phyloP scores from a whole-genome alignment of 2,329 filamentous ascomycete species.

The Diplodia sapinea region DNA sequence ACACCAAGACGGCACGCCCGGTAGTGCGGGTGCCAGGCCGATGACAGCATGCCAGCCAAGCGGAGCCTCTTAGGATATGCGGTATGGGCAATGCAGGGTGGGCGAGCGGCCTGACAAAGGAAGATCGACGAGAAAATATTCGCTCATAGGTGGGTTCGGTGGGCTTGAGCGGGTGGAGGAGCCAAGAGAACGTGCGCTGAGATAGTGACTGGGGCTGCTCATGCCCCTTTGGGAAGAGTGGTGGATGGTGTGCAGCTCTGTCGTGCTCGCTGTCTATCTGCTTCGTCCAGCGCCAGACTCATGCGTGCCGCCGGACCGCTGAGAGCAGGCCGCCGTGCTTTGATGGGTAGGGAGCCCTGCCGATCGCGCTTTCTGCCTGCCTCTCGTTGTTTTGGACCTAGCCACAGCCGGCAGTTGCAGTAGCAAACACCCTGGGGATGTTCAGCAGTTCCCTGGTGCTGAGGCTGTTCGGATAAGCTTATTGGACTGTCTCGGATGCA shows the following conservation, averaged over 20 bases:
- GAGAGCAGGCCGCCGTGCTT: neutral
- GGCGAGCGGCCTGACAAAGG: conserved; percentile 14
- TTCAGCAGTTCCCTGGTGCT: neutral
- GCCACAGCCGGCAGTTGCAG: conserved; percentile 5
- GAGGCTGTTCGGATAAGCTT: conserved; percentile 25
- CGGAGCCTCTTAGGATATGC: conserved; percentile 15
- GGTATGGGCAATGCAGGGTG: conserved; percentile 10
- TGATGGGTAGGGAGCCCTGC: conserved; percentile 10
- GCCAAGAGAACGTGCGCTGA: conserved; percentile 21
- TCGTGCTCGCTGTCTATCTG: neutral
- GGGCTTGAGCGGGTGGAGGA: conserved; percentile 19
- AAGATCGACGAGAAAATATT: conserved; percentile 23
- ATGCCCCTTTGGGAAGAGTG: conserved; percentile 19
- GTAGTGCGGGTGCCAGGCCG: conserved; percentile 5
- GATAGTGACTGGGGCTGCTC: conserved; percentile 20
- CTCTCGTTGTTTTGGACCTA: neutral
- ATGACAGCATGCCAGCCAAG: conserved; percentile 24
- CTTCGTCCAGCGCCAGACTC: neutral
- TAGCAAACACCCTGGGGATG: neutral
- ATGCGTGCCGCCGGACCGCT: conserved; percentile 4
- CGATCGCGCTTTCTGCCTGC: conserved; percentile 1
- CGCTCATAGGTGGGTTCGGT: conserved; percentile 25
- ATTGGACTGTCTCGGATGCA: conserved; percentile 22
- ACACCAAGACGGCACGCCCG: conserved; percentile 7
- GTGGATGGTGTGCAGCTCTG: conserved; percentile 13